A percentile compares a stretch with the other conserved stretches of the same genome.
Evolutionary conservation across 441 rosid species (phyloP).

Genomic region (Omphalea diandra): DNA sequence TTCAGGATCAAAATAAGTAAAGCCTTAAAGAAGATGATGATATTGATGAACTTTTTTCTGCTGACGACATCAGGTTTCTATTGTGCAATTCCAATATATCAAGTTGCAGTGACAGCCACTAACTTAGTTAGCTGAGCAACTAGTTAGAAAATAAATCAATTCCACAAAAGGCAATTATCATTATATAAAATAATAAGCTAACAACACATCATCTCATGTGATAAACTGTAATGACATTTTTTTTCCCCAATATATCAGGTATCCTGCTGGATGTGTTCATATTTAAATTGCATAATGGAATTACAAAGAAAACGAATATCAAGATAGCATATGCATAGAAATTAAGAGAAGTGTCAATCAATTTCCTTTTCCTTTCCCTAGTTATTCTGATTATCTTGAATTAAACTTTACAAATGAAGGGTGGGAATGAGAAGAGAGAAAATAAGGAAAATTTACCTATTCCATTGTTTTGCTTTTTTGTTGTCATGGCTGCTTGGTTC

Average conservation of each 20-base stretch:
- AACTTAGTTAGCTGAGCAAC: no score
- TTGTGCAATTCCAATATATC: no score
- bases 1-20: background rate
- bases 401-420: no score
- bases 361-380: background rate
- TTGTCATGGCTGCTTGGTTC: constrained; percentile 12
- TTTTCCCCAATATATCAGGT: background rate
- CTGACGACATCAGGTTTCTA: no score
- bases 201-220: background rate
- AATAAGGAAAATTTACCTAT: constrained; percentile 18
- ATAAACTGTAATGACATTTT: background rate
- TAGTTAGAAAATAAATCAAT: no score
- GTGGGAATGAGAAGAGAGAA: background rate
- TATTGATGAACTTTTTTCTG: no score
- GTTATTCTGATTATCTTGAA: background rate
- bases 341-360: background rate
- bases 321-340: constrained; percentile 5
- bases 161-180: no score
- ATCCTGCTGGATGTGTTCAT: background rate
- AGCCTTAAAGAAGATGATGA: no score
- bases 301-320: no score
- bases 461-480: constrained; percentile 15
- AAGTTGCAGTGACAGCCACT: no score
- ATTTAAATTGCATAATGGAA: background rate
- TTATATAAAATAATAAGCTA: no score